These are phyloP conservation scores for Cicer yamashitae DNA, from an alignment of 306 rosid species.

Conservation along the genomic window DNA sequence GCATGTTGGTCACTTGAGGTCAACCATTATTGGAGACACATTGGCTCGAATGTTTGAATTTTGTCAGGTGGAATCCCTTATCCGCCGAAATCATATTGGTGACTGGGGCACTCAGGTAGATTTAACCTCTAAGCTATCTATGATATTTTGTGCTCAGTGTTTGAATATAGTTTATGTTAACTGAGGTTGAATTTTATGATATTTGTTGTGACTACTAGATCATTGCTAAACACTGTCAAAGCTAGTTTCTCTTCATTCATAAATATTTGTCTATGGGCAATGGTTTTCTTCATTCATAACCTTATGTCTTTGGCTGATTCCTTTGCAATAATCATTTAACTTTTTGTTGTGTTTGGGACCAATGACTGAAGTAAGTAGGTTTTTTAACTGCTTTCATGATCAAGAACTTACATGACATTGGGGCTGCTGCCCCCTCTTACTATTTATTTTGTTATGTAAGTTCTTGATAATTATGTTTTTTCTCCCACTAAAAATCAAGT, in stretches of 20 bases:
- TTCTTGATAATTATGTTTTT: too few species aligned
- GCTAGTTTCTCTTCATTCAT: neutral
- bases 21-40: constrained; percentile 90
- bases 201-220: constrained; percentile 11
- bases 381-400: constrained; percentile 8
- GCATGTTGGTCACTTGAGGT: constrained; percentile 92
- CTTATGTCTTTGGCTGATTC: neutral
- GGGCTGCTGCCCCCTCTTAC: too few species aligned
- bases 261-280: neutral
- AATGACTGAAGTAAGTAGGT: neutral
- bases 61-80: constrained; percentile 64
- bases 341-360: constrained; percentile 29
- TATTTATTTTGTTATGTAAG: too few species aligned
- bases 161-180: neutral
- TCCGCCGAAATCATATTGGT: constrained; percentile 86
- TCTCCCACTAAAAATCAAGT: too few species aligned
- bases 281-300: neutral
- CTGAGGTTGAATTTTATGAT: neutral
- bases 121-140: neutral
- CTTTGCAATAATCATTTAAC: constrained; percentile 20
- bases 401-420: neutral
- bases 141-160: neutral
- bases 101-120: constrained; percentile 96
- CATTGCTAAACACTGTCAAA: constrained; percentile 27
- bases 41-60: constrained; percentile 87